These are phyloP conservation scores for Zygosaccharomyces siamensis DNA, from an alignment of 805 yeast genomes.

Conservation along the genomic window DNA sequence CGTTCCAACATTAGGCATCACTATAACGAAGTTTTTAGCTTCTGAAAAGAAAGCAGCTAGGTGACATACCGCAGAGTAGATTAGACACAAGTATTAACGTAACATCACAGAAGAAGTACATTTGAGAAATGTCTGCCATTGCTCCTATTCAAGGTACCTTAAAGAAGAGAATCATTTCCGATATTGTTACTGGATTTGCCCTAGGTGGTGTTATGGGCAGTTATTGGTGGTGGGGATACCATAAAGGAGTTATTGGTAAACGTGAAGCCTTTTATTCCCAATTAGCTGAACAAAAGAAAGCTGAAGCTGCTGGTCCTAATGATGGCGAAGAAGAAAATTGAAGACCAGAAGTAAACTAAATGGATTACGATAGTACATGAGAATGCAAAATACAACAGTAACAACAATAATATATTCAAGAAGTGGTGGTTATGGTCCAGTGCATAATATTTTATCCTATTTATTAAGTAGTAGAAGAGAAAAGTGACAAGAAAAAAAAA, in stretches of 20 bases:
- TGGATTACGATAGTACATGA: not conserved
- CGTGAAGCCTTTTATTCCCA: constrained; percentile 85
- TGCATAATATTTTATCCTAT: constrained; percentile 1
- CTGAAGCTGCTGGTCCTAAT: constrained; percentile 13
- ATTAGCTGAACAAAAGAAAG: constrained; percentile 66
- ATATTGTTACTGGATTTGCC: constrained; percentile 64
- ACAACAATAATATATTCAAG: constrained; percentile 5
- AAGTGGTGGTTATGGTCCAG: constrained; percentile 1
- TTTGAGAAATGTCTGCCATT: constrained; percentile 42
- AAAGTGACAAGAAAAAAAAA: constrained; percentile 1
- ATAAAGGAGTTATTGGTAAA: constrained; percentile 62
- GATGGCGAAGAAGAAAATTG: not conserved
- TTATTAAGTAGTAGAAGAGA: constrained; percentile 5
- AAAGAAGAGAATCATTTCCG: constrained; percentile 75
- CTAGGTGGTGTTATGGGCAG: constrained; percentile 60
- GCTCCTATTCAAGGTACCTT: constrained; percentile 84
- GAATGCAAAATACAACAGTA: not conserved
- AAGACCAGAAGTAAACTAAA: not conserved
- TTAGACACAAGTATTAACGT: not conserved
- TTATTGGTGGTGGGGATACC: constrained; percentile 83
- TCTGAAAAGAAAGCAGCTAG: not conserved
- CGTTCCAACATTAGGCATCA: not conserved
- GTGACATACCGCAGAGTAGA: too few species aligned
- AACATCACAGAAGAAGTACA: not conserved
- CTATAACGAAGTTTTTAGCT: not conserved